Base-by-base conservation (phyloP, 2,329 filamentous ascomycete genomes). In the Zymoseptoria ardabiliae region DNA sequence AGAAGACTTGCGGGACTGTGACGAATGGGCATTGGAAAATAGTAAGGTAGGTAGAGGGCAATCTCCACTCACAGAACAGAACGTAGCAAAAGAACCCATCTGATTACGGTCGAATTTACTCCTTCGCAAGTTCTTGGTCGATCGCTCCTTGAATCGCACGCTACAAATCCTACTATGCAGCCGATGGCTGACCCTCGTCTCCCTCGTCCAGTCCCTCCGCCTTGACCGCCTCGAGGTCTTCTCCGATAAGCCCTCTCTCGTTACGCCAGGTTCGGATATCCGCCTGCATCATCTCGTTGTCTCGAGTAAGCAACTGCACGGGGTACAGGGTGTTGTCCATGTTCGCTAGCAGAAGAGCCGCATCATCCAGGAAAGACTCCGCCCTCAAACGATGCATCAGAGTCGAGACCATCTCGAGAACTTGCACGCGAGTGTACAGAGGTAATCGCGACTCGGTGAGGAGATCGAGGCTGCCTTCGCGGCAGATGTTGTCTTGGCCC, bases 1-100 rank as follows among this genome's bases (percentile, higher is more conserved):
- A 72, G 77, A 63, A 71, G 74, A 52, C 59, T 80, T 61, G 74
- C 71, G 30, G 51, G 51, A 5, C 13, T 53, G 51, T 53, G 35
- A 45, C 17, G 35, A 17, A n/a, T n/a, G n/a, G n/a, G n/a, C n/a
- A n/a, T n/a, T n/a, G n/a, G n/a, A n/a, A n/a, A n/a, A n/a, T n/a
- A n/a, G n/a, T n/a, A n/a, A n/a, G n/a, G n/a, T n/a, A n/a, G n/a
- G n/a, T n/a, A n/a, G n/a, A n/a, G n/a, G n/a, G n/a, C n/a, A n/a
- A n/a, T n/a, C n/a, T n/a, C n/a, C n/a, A n/a, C n/a, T n/a, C n/a
- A n/a, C n/a, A n/a, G n/a, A n/a, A n/a, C n/a, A n/a, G n/a, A n/a
- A n/a, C n/a, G n/a, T n/a, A n/a, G n/a, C n/a, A n/a, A n/a, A n/a
- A n/a, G n/a, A n/a, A n/a, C n/a, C n/a, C n/a, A n/a, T n/a, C n/a